Conservation (phyloP, 2,329 filamentous ascomycete genomes). For the Epicoccum nigrum region DNA sequence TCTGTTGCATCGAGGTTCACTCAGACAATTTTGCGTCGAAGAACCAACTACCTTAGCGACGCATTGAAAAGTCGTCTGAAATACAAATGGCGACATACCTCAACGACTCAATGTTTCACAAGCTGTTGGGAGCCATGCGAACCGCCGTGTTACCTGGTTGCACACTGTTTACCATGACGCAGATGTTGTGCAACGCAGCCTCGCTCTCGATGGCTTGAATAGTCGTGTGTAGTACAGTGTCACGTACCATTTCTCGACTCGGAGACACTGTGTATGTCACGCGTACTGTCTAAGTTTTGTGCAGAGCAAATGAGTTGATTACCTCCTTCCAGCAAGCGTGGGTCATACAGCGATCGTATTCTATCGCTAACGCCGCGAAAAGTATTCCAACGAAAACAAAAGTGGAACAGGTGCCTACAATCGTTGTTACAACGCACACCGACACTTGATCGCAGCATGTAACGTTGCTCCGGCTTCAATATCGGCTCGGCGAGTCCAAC, state of each 20-base stretch:
- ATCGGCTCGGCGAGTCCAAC: constrained; percentile 3
- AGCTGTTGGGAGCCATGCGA: neutral
- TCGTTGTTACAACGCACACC: constrained; percentile 11
- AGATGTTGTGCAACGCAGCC: constrained; percentile 5
- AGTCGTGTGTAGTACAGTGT: constrained; percentile 5
- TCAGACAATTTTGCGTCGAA: neutral
- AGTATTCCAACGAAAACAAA: too few relatives aligned
- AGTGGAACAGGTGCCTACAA: neutral
- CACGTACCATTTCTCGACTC: neutral
- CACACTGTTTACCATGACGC: neutral
- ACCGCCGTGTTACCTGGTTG: neutral
- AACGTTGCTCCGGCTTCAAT: constrained; percentile 12
- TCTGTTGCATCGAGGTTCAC: neutral
- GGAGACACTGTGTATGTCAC: neutral
- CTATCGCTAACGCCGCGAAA: neutral
- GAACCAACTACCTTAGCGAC: neutral
- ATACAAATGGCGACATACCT: neutral
- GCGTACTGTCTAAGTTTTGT: neutral
- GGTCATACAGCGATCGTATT: neutral
- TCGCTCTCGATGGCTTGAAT: neutral
- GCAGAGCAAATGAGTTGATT: neutral
- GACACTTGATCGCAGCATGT: constrained; percentile 12
- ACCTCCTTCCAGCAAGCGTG: neutral
- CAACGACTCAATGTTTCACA: neutral
- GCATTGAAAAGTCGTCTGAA: neutral